phyloP scores from a whole-genome alignment of 331 rosid genomes.

The Acacia pycnantha region DNA sequence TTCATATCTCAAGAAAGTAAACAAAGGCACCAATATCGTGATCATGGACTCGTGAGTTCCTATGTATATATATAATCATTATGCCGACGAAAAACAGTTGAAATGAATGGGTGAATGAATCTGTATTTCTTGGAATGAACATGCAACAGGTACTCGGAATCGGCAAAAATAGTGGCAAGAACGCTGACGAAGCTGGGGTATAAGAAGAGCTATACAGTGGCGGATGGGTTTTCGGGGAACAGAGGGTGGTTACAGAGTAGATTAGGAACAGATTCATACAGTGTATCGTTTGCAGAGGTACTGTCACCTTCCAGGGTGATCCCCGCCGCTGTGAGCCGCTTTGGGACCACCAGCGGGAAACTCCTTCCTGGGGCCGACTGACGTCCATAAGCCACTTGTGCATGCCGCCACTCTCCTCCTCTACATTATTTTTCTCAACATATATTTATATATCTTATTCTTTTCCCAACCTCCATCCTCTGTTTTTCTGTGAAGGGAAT shows the following conservation, averaged over 20 bases:
- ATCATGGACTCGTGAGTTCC: slow-evolving; percentile 81
- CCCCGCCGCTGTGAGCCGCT: slow-evolving; percentile 53
- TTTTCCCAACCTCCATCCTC: slow-evolving; percentile 9
- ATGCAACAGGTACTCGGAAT: slow-evolving; percentile 66
- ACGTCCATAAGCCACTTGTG: slow-evolving; percentile 27
- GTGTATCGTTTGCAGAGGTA: slow-evolving; percentile 68
- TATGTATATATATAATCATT: not conserved
- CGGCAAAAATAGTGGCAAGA: slow-evolving; percentile 78
- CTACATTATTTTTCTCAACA: not conserved
- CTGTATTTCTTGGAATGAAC: not conserved
- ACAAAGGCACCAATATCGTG: slow-evolving; percentile 68
- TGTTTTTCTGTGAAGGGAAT: not conserved
- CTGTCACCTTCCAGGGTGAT: slow-evolving; percentile 79
- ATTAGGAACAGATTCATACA: slow-evolving; percentile 79
- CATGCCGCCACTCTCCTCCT: slow-evolving; percentile 22
- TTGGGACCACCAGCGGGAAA: slow-evolving; percentile 63
- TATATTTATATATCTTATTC: slow-evolving; percentile 2
- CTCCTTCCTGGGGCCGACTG: slow-evolving; percentile 78
- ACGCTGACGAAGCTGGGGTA: slow-evolving; percentile 67
- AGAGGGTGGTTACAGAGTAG: slow-evolving; percentile 95
- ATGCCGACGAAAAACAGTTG: not conserved
- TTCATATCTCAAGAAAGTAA: slow-evolving; percentile 77
- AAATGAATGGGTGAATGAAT: not conserved
- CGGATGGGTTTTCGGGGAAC: slow-evolving; percentile 87
- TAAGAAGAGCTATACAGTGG: slow-evolving; percentile 65